Percentiles rank a stretch among this genome's conserved stretches.
These are phyloP conservation scores for Bryopsis sp. DNA, from an alignment of 139 green algal genomes.

Conservation along the genomic window DNA sequence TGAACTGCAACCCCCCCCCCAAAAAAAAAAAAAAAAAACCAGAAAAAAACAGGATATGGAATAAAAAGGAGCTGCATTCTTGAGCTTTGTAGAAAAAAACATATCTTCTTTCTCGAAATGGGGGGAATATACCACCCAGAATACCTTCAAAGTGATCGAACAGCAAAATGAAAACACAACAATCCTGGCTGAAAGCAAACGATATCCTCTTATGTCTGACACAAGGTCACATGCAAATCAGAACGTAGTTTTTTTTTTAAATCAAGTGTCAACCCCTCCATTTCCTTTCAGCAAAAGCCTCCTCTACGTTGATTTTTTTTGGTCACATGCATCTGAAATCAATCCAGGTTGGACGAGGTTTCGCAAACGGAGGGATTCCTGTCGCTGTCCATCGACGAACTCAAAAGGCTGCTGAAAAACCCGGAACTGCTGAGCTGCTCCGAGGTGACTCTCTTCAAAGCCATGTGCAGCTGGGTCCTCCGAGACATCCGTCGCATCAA, in stretches of 20 bases:
- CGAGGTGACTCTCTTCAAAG: background rate
- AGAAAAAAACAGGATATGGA: too few species aligned
- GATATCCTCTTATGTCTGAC: too few species aligned
- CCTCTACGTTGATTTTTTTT: background rate
- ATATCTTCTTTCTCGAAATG: too few species aligned
- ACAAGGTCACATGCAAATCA: too few species aligned
- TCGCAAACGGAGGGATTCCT: background rate
- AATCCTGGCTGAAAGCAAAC: too few species aligned
- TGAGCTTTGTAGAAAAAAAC: too few species aligned
- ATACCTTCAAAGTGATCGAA: too few species aligned
- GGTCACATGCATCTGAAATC: background rate
- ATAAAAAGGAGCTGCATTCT: too few species aligned
- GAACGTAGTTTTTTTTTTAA: background rate
- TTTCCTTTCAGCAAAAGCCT: background rate
- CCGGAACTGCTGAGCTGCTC: background rate
- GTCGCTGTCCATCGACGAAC: background rate
- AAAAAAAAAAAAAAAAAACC: too few species aligned
- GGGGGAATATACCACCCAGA: too few species aligned
- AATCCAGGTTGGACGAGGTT: background rate
- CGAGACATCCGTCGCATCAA: background rate
- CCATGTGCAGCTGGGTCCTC: background rate
- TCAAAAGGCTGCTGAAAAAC: background rate
- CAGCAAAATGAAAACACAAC: too few species aligned
- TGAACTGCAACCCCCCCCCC: too few species aligned
- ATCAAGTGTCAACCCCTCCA: background rate